Base-by-base conservation (phyloP, 805 yeast genomes). In the Metschnikowia reukaufii region DNA sequence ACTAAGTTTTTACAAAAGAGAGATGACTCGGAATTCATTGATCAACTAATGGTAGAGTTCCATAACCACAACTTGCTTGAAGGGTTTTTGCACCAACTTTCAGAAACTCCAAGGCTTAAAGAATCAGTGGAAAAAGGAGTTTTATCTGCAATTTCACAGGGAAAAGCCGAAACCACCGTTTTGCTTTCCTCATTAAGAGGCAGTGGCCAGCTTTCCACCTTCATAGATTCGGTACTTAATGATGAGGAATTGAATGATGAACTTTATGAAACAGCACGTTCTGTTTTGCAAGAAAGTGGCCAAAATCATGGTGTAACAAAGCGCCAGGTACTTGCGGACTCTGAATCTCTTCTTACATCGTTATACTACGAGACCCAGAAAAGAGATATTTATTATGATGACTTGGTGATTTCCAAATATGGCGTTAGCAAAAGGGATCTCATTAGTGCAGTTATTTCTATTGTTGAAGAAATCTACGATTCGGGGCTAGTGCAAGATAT, bases 401-500 rank as follows among this genome's bases (percentile, higher is more conserved):
- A 36, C 35, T 20, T 42, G 30, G 36, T 44, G 15, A 20, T 48
- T 35, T 36, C 39, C 23, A 36, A 45, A 16, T 47, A 53, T 36
- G 53, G 54, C 16, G 44, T 55, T 54, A 15, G 32, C 21, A 56
- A 58, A 42, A 45, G 59, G 23, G 58, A 48, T 29, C 37, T 54
- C 20, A 16, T 50, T 29, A 44, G 49, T 40, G 49, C 58, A 36
- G 41, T 65, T 30, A 42, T 52, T 20, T 45, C 53, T 4, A 51
- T 63, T 12, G 55, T 62, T 27, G 48, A 49, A 42, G 52, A 56
- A 15, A 60, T 67, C 36, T 49, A 58, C 27, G 50, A 54, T 32
- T 58, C 64, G 34, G 64, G 58, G 10, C 48, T 63, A 25, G 54
- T 61, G 23, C 52, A 53, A 21, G 47, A 54, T n/a, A 56, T 61